Base-by-base conservation (phyloP, 352 stramenopile genomes). In the Lagenidium sp. region DNA sequence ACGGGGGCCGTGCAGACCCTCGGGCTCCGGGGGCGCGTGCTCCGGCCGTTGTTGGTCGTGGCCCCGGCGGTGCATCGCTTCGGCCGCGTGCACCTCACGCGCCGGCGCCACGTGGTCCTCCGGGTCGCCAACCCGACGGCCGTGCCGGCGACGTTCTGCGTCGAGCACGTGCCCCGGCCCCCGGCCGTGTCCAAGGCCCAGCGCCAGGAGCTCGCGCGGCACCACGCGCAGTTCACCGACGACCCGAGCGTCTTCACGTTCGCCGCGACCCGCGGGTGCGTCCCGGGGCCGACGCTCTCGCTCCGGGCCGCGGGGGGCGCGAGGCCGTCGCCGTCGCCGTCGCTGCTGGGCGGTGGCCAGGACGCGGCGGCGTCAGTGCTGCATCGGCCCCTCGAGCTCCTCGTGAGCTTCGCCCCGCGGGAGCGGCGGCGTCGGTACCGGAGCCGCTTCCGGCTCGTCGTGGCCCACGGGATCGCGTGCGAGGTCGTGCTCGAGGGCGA, bases 401-500 rank as follows among this genome's bases (percentile, higher is more conserved):
- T 30, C 21, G 67, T 88, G 12, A 58, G 50, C 13, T 92, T 92
- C 44, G 56, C 52, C 10, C 66, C 79, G 1, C 41, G 49, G 1
- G 47, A 62, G 30, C 55, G 52, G 15, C 55, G 47, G 3, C 57
- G 45, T 16, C 60, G 50, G 15, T 92, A 84, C 55, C 68, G 68
- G 39, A 82, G 66, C 34, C 66, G 68, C 28, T 92, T 87, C 41
- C 76, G 73, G 10, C 72, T 92, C 23, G 51, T 32, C n/a, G 74
- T 92, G 2, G 58, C 64, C 19, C 40, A 76, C 26, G 79, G 76
- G 18, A 47, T 68, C 18, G 73, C 73, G 40, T 85, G 79, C 41
- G 79, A 92, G 41, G 43, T 92, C 13, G 64, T 84, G 24, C 55
- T 92, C 13, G 66, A 89, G 53, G 79, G 79, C 19, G 57, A 68